Evolutionary conservation across 768 basidiomycete species (phyloP).

Genomic region (Glaciozyma antarctica): DNA sequence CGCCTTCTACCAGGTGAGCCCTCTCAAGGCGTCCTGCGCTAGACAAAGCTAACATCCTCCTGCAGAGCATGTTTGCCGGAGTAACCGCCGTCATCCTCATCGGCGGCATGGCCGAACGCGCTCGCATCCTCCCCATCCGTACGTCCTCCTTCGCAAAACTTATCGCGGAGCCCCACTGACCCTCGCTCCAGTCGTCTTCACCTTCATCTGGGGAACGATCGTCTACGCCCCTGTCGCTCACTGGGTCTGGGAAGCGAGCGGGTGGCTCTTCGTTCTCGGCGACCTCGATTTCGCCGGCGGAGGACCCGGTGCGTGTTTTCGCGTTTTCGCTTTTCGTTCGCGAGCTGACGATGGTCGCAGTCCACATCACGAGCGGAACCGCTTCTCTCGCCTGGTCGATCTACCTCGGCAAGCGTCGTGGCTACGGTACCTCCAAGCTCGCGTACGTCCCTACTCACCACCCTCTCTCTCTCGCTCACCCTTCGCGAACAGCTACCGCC

Average conservation of each 20-base stretch:
- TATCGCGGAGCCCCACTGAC: background rate
- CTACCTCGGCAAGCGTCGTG: constrained; percentile 71
- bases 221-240: constrained; percentile 58
- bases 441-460: constrained; percentile 10
- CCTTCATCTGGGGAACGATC: constrained; percentile 74
- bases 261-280: constrained; percentile 62
- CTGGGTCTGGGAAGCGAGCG: constrained; percentile 69
- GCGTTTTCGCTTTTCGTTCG: background rate
- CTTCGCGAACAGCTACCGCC: constrained; percentile 17
- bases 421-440: constrained; percentile 42
- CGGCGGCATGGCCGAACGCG: constrained; percentile 64
- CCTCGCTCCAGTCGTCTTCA: constrained; percentile 47
- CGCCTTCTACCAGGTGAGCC: constrained; percentile 51
- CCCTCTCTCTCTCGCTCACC: too few species aligned
- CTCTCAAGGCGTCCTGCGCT: too few species aligned
- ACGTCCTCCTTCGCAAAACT: constrained; percentile 50
- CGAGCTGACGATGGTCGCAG: background rate
- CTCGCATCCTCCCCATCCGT: constrained; percentile 57
- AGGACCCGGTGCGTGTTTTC: constrained; percentile 49
- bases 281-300: constrained; percentile 63
- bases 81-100: constrained; percentile 57
- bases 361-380: constrained; percentile 77
- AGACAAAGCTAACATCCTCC: too few species aligned
- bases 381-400: constrained; percentile 76
- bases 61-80: constrained; percentile 71